Conservation (phyloP, 176 grass and related monocot species). For the Dendrocalamus sinicus region DNA sequence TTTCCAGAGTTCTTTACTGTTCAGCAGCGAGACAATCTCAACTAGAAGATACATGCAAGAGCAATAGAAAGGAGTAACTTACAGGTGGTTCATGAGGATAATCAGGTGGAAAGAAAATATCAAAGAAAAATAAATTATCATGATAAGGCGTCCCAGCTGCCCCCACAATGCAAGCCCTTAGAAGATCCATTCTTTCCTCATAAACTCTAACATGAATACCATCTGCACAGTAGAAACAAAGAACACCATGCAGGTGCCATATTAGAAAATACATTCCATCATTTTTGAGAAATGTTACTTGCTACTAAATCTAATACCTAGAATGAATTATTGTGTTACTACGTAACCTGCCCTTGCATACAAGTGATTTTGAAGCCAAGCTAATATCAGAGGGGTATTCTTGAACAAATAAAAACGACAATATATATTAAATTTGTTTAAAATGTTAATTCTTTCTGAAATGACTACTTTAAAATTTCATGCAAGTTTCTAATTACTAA, state of each 20-base stretch:
- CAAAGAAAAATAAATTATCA: slow-evolving; percentile 94
- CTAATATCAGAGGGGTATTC: not conserved
- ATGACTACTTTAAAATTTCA: not conserved
- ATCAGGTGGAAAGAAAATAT: slow-evolving; percentile 87
- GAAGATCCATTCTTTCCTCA: slow-evolving; percentile 95
- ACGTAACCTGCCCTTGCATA: not conserved
- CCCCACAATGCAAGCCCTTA: slow-evolving; percentile 89
- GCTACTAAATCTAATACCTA: not conserved
- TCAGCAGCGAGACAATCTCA: slow-evolving; percentile 10
- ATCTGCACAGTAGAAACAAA: slow-evolving; percentile 57
- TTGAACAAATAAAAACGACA: not conserved
- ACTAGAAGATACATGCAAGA: slow-evolving; percentile 19
- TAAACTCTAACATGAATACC: slow-evolving; percentile 90
- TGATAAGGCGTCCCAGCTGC: slow-evolving; percentile 93
- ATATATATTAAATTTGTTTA: not conserved
- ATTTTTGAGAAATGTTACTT: slow-evolving; percentile 37
- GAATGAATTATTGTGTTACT: slow-evolving; percentile 19
- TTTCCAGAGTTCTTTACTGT: slow-evolving; percentile 1
- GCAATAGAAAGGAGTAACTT: slow-evolving; percentile 49
- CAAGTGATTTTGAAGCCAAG: slow-evolving; percentile 11
- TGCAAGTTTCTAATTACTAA: slow-evolving; percentile 7
- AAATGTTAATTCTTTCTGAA: not conserved
- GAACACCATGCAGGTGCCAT: slow-evolving; percentile 22
- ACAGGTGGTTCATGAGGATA: slow-evolving; percentile 96
- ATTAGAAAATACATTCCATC: slow-evolving; percentile 31